Percentiles rank a stretch among this genome's conserved stretches.
Evolutionary conservation across 2,329 filamentous ascomycete species (phyloP).

Genomic region (Stromatinia cepivora): DNA sequence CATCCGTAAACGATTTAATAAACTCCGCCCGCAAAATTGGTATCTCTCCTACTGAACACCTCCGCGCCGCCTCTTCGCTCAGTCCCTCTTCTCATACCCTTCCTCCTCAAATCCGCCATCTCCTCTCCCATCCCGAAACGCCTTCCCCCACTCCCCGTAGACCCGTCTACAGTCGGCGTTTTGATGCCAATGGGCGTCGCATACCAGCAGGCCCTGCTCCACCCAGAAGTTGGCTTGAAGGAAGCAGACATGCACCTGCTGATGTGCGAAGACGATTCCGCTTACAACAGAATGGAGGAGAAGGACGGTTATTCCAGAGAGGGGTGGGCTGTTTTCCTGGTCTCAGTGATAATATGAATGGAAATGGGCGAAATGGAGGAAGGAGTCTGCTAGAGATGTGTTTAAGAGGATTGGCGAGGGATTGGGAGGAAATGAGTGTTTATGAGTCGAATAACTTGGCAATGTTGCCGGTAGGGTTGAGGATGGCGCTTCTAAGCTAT

Average conservation of each 20-base stretch:
- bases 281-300: neutral
- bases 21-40: conserved; percentile 55
- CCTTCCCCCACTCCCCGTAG: conserved; percentile 47
- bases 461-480: conserved; percentile 54
- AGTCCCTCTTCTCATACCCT: conserved; percentile 49
- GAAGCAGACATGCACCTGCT: conserved; percentile 38
- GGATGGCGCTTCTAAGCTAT: conserved; percentile 53
- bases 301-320: conserved; percentile 38
- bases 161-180: conserved; percentile 41
- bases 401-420: conserved; percentile 51
- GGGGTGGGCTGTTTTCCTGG: conserved; percentile 44
- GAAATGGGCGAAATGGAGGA: conserved; percentile 4
- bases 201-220: conserved; percentile 59
- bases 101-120: conserved; percentile 58
- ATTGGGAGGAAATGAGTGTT: conserved; percentile 56
- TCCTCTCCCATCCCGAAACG: conserved; percentile 60
- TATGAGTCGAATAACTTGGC: conserved; percentile 60
- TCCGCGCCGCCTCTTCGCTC: conserved; percentile 28
- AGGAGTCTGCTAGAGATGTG: conserved; percentile 50
- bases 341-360: conserved; percentile 34
- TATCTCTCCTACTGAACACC: conserved; percentile 32
- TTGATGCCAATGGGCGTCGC: conserved; percentile 51
- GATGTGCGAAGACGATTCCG: conserved; percentile 13
- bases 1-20: conserved; percentile 60
- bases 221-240: conserved; percentile 56